Conservation (phyloP, 257 asterid genomes). For the Henckelia pumila region DNA sequence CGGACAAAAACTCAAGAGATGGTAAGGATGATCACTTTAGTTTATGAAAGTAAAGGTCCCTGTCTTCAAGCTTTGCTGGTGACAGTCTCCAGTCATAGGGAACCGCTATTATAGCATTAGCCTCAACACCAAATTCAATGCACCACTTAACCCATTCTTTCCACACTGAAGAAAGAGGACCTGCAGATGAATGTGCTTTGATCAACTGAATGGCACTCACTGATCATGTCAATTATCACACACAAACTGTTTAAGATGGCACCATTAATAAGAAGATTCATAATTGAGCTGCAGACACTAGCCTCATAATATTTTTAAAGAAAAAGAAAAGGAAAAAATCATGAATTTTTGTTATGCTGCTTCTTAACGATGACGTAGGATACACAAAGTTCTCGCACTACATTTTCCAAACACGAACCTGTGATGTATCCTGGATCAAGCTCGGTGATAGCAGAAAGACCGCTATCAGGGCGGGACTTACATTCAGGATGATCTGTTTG, state of each 20-base stretch:
- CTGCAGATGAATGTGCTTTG: constrained; percentile 43
- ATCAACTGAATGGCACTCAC: constrained; percentile 24
- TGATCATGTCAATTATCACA: constrained; percentile 17
- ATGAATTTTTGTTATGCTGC: background rate
- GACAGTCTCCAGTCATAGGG: constrained; percentile 98
- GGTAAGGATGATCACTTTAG: constrained; percentile 58
- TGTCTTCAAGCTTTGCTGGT: constrained; percentile 95
- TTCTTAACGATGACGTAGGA: constrained; percentile 15
- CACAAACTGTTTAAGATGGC: background rate
- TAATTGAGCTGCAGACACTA: constrained; percentile 10
- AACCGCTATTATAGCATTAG: constrained; percentile 91
- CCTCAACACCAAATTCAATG: constrained; percentile 97
- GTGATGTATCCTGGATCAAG: constrained; percentile 98
- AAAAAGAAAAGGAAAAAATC: background rate
- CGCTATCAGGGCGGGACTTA: constrained; percentile 98
- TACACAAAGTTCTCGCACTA: constrained; percentile 6
- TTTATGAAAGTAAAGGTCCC: constrained; percentile 96
- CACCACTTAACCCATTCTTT: constrained; percentile 99
- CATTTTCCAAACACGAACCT: constrained; percentile 40
- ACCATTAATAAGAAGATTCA: background rate
- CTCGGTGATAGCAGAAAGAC: constrained; percentile 98
- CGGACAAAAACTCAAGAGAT: constrained; percentile 7
- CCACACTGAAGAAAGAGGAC: constrained; percentile 99
- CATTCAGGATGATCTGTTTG: constrained; percentile 96
- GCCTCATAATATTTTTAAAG: too few species aligned